These are phyloP conservation scores for Sporothrix protearum DNA, from an alignment of 2,329 filamentous ascomycete genomes.

Conservation along the genomic window DNA sequence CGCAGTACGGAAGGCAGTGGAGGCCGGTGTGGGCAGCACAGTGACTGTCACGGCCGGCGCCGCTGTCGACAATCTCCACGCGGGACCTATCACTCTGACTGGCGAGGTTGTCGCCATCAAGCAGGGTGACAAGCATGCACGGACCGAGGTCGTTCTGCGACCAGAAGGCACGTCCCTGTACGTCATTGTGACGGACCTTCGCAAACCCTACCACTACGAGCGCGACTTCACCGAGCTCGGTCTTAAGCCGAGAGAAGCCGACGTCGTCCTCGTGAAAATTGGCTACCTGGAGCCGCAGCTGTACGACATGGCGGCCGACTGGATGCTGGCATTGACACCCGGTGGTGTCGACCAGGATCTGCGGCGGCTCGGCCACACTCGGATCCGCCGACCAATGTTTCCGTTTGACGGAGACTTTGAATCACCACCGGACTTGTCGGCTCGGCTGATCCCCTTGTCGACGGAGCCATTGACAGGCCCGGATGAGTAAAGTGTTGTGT, in stretches of 20 bases:
- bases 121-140: slow-evolving; percentile 47
- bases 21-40: slow-evolving; percentile 45
- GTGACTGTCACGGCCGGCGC: slow-evolving; percentile 52
- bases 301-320: slow-evolving; percentile 51
- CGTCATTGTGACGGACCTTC: slow-evolving; percentile 49
- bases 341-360: slow-evolving; percentile 54
- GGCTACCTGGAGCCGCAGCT: slow-evolving; percentile 54
- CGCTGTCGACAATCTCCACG: slow-evolving; percentile 47
- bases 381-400: slow-evolving; percentile 48
- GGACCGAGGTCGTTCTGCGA: slow-evolving; percentile 48
- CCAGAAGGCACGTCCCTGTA: slow-evolving; percentile 41
- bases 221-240: slow-evolving; percentile 49
- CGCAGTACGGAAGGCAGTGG: slow-evolving; percentile 42
- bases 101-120: slow-evolving; percentile 50
- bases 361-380: slow-evolving; percentile 45
- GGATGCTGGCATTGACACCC: slow-evolving; percentile 53
- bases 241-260: slow-evolving; percentile 44
- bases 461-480: slow-evolving; percentile 24
- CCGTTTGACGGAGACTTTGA: slow-evolving; percentile 30
- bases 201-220: slow-evolving; percentile 54
- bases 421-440: slow-evolving; percentile 28
- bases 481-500: slow-evolving; percentile 21
- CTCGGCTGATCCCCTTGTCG: slow-evolving; percentile 30
- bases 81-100: slow-evolving; percentile 49
- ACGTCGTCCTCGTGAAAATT: slow-evolving; percentile 55